Evolutionary conservation across 2,329 filamentous ascomycete genomes (phyloP).

Genomic region (Clonostachys byssicola): DNA sequence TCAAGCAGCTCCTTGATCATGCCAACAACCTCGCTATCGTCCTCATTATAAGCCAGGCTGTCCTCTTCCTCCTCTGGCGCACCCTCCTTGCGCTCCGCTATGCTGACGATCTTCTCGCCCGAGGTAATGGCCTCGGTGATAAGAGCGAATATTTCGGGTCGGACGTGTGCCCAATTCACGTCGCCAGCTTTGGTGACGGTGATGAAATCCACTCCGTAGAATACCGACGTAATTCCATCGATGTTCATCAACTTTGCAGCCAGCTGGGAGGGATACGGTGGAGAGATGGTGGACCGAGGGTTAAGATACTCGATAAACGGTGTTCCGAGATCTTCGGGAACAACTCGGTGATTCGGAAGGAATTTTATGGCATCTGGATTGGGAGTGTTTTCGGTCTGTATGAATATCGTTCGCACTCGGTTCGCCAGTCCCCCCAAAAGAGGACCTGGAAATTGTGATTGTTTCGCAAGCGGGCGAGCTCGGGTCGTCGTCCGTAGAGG

Average conservation of each 20-base stretch:
- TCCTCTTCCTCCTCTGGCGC: constrained; percentile 51
- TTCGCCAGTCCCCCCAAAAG: constrained; percentile 22
- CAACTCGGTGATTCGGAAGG: constrained; percentile 80
- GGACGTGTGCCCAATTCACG: constrained; percentile 90
- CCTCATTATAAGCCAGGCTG: constrained; percentile 77
- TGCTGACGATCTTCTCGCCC: constrained; percentile 76
- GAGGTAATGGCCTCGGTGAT: constrained; percentile 90
- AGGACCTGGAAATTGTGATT: constrained; percentile 5
- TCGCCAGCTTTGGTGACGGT: constrained; percentile 89
- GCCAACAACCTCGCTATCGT: constrained; percentile 88
- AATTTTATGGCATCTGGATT: constrained; percentile 98
- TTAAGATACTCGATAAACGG: constrained; percentile 90
- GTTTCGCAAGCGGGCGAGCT: constrained; percentile 11
- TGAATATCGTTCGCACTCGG: constrained; percentile 75
- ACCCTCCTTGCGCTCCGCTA: constrained; percentile 56
- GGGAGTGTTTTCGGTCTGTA: constrained; percentile 92
- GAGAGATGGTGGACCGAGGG: constrained; percentile 81
- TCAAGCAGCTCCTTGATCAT: constrained; percentile 99
- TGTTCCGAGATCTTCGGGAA: constrained; percentile 66
- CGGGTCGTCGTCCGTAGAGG: constrained; percentile 10
- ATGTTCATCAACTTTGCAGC: constrained; percentile 88
- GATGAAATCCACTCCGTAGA: constrained; percentile 94
- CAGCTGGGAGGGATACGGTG: constrained; percentile 86
- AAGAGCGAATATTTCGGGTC: constrained; percentile 89
- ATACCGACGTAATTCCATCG: constrained; percentile 90